Evolutionary conservation across 164 flowering plant species (phyloP).

Genomic region (Umbilicus rupestris): DNA sequence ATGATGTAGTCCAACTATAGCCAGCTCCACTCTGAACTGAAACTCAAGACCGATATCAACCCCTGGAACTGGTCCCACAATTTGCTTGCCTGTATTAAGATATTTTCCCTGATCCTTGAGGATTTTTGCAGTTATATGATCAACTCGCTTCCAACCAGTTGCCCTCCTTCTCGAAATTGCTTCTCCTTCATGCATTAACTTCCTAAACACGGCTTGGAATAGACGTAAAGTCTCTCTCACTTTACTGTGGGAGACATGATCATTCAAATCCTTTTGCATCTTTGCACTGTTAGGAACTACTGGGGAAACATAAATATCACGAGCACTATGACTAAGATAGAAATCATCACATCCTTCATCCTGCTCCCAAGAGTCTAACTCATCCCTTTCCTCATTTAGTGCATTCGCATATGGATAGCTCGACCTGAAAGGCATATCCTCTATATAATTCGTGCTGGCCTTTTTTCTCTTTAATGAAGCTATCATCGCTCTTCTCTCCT

Average conservation of each 20-base stretch:
- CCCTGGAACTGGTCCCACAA: constrained; percentile 71
- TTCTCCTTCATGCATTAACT: constrained; percentile 66
- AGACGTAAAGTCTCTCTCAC: constrained; percentile 69
- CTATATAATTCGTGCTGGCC: constrained; percentile 5
- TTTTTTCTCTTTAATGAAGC: constrained; percentile 8
- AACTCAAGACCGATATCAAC: constrained; percentile 92
- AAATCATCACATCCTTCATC: constrained; percentile 14
- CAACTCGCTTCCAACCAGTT: constrained; percentile 27
- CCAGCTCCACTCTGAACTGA: constrained; percentile 75
- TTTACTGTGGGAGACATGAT: constrained; percentile 26
- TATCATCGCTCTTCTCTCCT: constrained; percentile 6
- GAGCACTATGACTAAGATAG: constrained; percentile 10
- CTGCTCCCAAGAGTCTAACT: constrained; percentile 11
- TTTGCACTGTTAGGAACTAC: constrained; percentile 18
- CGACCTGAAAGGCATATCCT: constrained; percentile 13
- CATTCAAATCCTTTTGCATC: constrained; percentile 13
- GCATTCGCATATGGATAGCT: constrained; percentile 12
- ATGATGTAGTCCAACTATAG: constrained; percentile 71
- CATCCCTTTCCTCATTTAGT: constrained; percentile 2
- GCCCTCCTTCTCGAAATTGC: constrained; percentile 21
- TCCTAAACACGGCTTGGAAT: constrained; percentile 51
- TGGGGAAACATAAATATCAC: constrained; percentile 32
- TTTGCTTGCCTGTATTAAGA: constrained; percentile 36
- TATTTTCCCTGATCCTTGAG: constrained; percentile 42
- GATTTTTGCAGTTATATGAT: constrained; percentile 27